Conservation (phyloP, 352 stramenopile genomes). For the Phytophthora melonis region DNA sequence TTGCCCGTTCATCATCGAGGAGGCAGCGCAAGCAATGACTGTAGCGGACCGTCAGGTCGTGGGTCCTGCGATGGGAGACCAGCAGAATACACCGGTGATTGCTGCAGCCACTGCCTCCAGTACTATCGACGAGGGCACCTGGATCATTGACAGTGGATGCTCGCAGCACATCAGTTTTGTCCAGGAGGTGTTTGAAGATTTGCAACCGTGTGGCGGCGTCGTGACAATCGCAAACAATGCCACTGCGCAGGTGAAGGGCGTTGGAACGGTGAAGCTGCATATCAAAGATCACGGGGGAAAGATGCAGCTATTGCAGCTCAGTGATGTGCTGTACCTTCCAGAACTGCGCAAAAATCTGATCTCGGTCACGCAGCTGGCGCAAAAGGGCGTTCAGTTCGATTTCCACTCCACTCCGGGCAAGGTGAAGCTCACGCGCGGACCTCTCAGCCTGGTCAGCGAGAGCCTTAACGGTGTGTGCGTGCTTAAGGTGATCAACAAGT, state of each 20-base stretch:
- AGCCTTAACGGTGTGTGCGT: background rate
- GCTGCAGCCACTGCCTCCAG: background rate
- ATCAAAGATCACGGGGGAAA: background rate
- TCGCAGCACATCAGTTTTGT: slow-evolving; percentile 19
- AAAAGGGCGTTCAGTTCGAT: background rate
- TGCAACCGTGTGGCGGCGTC: slow-evolving; percentile 1
- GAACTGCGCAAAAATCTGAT: background rate
- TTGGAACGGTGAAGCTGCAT: background rate
- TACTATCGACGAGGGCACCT: background rate
- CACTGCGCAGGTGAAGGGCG: background rate
- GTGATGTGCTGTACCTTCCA: background rate
- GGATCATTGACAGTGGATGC: slow-evolving; percentile 17
- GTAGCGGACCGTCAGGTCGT: background rate
- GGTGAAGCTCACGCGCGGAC: background rate
- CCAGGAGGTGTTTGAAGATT: background rate
- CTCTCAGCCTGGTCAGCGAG: background rate
- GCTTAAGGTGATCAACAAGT: background rate
- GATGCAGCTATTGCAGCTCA: background rate
- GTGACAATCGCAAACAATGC: slow-evolving; percentile 17
- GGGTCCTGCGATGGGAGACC: background rate
- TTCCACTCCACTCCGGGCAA: background rate
- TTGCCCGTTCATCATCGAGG: background rate
- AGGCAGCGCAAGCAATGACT: background rate
- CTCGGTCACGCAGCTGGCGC: background rate
- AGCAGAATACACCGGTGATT: background rate